These are phyloP conservation scores for Phaeosphaeria sp. DNA, from an alignment of 2,329 filamentous ascomycete genomes.

Conservation along the genomic window DNA sequence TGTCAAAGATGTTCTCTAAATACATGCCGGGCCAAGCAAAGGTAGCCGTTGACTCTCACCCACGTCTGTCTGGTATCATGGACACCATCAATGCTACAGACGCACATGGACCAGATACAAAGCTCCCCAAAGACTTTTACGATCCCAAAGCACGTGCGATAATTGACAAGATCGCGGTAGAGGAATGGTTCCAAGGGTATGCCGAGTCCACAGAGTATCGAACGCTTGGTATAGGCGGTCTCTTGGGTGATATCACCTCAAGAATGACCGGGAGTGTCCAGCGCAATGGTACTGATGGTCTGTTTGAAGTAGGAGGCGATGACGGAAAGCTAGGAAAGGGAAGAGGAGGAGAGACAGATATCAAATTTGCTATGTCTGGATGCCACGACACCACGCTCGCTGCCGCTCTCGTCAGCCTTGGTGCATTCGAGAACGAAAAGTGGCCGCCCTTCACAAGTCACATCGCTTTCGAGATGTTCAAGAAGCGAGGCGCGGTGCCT, in stretches of 20 bases:
- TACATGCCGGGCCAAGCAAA: slow-evolving; percentile 78
- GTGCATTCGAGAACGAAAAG: slow-evolving; percentile 72
- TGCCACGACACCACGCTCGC: slow-evolving; percentile 96
- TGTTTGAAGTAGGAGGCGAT: slow-evolving; percentile 49
- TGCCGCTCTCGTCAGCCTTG: slow-evolving; percentile 76
- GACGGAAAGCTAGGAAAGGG: slow-evolving; percentile 46
- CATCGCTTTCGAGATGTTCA: slow-evolving; percentile 89
- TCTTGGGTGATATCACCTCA: slow-evolving; percentile 80
- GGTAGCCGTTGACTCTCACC: slow-evolving; percentile 83
- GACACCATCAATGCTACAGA: slow-evolving; percentile 90
- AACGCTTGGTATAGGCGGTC: slow-evolving; percentile 81
- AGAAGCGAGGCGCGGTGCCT: slow-evolving; percentile 49
- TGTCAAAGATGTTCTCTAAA: slow-evolving; percentile 77
- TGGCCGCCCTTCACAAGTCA: slow-evolving; percentile 97
- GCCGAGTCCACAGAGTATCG: slow-evolving; percentile 85
- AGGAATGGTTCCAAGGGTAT: slow-evolving; percentile 94
- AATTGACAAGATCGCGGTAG: slow-evolving; percentile 75
- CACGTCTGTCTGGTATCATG: slow-evolving; percentile 87
- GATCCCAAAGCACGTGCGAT: slow-evolving; percentile 73
- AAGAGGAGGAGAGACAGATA: slow-evolving; percentile 56
- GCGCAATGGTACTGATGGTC: slow-evolving; percentile 43
- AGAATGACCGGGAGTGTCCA: slow-evolving; percentile 52
- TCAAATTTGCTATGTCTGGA: slow-evolving; percentile 81
- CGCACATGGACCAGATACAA: slow-evolving; percentile 81
- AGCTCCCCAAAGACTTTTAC: slow-evolving; percentile 85